A percentile compares a stretch with the other conserved stretches of the same genome.
phyloP scores from a whole-genome alignment of 2,329 filamentous ascomycete genomes.

The Madurella fahalii region DNA sequence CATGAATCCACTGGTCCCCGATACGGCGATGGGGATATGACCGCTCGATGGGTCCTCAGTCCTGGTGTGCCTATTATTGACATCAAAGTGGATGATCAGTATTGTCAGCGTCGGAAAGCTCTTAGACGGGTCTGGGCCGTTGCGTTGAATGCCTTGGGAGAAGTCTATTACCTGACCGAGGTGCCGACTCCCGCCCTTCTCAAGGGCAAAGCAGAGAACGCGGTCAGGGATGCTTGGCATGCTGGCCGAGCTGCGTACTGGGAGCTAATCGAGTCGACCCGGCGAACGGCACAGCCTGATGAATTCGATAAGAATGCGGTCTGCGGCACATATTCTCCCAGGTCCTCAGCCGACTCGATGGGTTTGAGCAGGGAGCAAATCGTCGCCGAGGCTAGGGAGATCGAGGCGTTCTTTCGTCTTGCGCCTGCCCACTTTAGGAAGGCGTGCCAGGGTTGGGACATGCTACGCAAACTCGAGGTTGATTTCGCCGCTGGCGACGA shows the following conservation, averaged over 20 bases:
- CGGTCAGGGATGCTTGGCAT: conserved; percentile 69
- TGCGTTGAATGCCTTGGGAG: conserved; percentile 87
- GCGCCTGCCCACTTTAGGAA: conserved; percentile 75
- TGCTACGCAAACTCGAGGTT: conserved; percentile 78
- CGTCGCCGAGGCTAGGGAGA: conserved; percentile 71
- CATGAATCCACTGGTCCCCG: conserved; percentile 54
- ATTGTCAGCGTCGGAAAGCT: conserved; percentile 65
- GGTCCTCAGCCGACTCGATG: conserved; percentile 71
- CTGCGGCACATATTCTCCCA: conserved; percentile 74
- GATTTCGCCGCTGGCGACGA: conserved; percentile 83
- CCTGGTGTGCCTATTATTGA: conserved; percentile 89
- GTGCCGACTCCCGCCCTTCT: conserved; percentile 56
- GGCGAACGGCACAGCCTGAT: conserved; percentile 67
- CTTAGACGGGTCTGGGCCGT: conserved; percentile 81
- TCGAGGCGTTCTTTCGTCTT: conserved; percentile 69
- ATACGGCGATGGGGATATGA: conserved; percentile 70
- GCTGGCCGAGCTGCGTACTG: conserved; percentile 75
- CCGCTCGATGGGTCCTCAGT: conserved; percentile 82
- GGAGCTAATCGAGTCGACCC: conserved; percentile 74
- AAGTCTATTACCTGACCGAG: conserved; percentile 79
- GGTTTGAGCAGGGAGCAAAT: conserved; percentile 67
- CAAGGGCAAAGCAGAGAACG: conserved; percentile 49
- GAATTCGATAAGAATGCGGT: conserved; percentile 65
- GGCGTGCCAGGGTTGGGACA: conserved; percentile 83
- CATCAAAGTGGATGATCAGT: conserved; percentile 78